Conservation (phyloP, 257 asterid genomes). For the Nicotiana undulata region DNA sequence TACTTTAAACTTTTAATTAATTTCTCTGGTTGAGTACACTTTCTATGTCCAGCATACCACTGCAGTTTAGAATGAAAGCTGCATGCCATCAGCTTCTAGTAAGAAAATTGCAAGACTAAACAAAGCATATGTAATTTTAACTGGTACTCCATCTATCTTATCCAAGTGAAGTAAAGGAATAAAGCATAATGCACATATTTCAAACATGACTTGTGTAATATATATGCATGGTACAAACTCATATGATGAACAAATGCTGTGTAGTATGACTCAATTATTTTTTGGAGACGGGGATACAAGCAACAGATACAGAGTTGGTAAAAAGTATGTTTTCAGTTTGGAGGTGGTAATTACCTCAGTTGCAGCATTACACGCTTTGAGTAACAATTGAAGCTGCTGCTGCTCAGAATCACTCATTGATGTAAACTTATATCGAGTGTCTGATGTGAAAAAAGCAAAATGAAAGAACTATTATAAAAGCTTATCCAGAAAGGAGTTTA, state of each 20-base stretch:
- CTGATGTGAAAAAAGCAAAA: neutral
- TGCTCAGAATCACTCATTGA: neutral
- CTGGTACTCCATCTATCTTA: neutral
- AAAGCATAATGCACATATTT: neutral
- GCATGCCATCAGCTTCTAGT: no score
- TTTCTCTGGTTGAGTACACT: no score
- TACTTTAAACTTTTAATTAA: no score
- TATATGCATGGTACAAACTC: neutral
- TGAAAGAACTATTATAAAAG: neutral
- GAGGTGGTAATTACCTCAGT: neutral
- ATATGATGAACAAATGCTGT: neutral
- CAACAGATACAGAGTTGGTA: neutral
- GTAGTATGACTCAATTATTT: no score
- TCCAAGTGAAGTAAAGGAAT: neutral
- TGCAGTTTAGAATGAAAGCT: no score
- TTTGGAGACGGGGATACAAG: neutral
- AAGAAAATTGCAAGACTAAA: neutral
- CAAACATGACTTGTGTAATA: neutral
- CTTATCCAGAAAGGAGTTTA: neutral
- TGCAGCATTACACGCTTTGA: neutral
- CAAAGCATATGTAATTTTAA: neutral
- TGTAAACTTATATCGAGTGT: neutral
- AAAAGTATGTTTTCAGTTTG: neutral
- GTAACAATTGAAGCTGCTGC: slow-evolving; percentile 1
- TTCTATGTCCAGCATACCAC: no score